phyloP scores from a whole-genome alignment of 768 basidiomycete genomes.

The Nevesoporus exiguus region DNA sequence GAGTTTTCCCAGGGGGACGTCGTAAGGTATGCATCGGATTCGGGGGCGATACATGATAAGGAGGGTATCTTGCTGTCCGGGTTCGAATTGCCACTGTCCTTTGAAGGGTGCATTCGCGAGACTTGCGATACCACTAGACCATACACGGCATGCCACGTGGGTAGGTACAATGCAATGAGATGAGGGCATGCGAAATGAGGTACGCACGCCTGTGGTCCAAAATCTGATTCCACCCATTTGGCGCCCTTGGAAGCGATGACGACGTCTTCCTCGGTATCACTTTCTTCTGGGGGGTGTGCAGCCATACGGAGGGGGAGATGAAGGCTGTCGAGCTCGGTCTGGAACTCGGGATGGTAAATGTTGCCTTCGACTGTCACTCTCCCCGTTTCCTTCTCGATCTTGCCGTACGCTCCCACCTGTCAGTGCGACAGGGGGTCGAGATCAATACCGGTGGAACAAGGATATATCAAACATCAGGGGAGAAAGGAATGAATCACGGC shows the following conservation, averaged over 20 bases:
- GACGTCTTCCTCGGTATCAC: constrained; percentile 19
- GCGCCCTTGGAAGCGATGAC: constrained; percentile 27
- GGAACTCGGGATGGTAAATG: constrained; percentile 27
- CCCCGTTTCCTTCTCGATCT: constrained; percentile 29
- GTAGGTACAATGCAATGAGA: background rate
- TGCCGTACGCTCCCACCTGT: constrained; percentile 37
- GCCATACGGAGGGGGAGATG: background rate
- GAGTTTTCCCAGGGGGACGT: constrained; percentile 25
- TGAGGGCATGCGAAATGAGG: background rate
- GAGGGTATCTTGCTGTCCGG: constrained; percentile 32
- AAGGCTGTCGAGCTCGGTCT: constrained; percentile 12
- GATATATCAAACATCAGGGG: background rate
- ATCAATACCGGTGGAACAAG: background rate
- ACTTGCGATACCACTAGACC: constrained; percentile 18
- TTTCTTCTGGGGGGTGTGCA: constrained; percentile 13
- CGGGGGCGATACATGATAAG: constrained; percentile 34
- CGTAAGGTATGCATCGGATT: constrained; percentile 14
- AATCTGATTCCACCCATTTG: constrained; percentile 1
- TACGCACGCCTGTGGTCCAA: constrained; percentile 23
- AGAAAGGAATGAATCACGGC: background rate
- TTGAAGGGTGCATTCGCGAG: constrained; percentile 32
- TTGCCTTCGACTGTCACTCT: constrained; percentile 31
- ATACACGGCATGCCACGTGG: background rate
- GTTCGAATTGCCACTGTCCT: constrained; percentile 34
- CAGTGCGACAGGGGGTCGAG: background rate